Conservation (phyloP, 441 rosid species). For the Euphorbia celastroides region DNA sequence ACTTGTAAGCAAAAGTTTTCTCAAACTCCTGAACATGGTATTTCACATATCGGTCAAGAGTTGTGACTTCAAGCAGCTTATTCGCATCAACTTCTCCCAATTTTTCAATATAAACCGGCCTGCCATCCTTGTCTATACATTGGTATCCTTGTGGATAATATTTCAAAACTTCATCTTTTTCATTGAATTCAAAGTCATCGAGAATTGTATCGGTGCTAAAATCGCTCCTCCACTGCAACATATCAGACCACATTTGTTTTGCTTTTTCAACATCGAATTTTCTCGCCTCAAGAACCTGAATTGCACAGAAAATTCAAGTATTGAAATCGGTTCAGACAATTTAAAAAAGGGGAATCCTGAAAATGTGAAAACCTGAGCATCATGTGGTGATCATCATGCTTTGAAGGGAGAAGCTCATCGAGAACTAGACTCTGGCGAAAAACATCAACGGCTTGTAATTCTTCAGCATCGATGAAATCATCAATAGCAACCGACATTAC, state of each 20-base stretch:
- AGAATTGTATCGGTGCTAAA: conserved; percentile 56
- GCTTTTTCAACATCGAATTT: conserved; percentile 74
- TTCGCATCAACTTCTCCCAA: conserved; percentile 73
- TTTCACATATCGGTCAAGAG: conserved; percentile 72
- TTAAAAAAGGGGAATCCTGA: background rate
- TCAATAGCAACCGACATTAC: conserved; percentile 57
- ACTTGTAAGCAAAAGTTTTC: conserved; percentile 60
- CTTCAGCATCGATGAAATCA: conserved; percentile 63
- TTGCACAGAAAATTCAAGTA: too few species aligned
- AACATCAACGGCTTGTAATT: conserved; percentile 63
- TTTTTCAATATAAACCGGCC: conserved; percentile 84
- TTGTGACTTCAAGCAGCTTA: conserved; percentile 83
- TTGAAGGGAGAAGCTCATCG: conserved; percentile 67
- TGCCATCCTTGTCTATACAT: conserved; percentile 86
- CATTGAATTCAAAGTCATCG: conserved; percentile 74
- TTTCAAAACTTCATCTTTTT: conserved; percentile 63
- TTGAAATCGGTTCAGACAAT: too few species aligned
- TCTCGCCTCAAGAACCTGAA: conserved; percentile 69
- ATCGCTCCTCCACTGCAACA: conserved; percentile 79
- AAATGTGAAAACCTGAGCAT: conserved; percentile 48
- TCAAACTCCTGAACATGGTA: conserved; percentile 86
- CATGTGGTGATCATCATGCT: conserved; percentile 74
- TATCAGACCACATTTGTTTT: conserved; percentile 84
- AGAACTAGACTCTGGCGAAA: conserved; percentile 60
- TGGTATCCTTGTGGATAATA: conserved; percentile 96